A percentile compares a stretch with the other conserved stretches of the same genome.
These are phyloP conservation scores for Talaromyces sp. DNA, from an alignment of 2,329 filamentous ascomycete genomes.

Conservation along the genomic window DNA sequence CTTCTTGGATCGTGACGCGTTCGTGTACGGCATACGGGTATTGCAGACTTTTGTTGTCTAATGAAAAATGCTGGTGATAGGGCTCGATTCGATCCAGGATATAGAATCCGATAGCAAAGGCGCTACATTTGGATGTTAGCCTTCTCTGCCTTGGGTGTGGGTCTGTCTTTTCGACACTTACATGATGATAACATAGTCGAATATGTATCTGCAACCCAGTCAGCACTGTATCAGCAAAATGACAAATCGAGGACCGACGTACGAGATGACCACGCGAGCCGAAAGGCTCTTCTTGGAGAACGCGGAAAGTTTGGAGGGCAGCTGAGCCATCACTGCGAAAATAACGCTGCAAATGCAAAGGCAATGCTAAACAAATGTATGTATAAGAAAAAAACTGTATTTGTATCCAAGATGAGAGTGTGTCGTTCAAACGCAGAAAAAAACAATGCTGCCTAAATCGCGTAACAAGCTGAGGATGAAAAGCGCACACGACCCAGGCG, in stretches of 20 bases:
- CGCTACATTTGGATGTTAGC: conserved; percentile 27
- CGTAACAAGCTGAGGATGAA: not conserved
- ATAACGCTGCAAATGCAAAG: conserved; percentile 1
- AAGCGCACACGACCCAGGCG: not conserved
- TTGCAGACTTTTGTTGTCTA: conserved; percentile 52
- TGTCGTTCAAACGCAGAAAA: not conserved
- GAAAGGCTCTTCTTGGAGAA: conserved; percentile 51
- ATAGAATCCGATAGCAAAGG: conserved; percentile 47
- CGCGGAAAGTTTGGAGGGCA: conserved; percentile 40
- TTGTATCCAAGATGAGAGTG: not conserved
- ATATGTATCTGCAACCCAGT: conserved; percentile 43
- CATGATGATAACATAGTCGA: conserved; percentile 57
- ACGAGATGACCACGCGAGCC: conserved; percentile 50
- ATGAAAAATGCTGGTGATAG: conserved; percentile 54
- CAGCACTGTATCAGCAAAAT: not conserved
- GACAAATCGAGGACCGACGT: conserved; percentile 19
- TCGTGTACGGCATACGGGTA: conserved; percentile 55
- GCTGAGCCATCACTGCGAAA: conserved; percentile 19
- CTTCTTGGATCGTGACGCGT: conserved; percentile 47
- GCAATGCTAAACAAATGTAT: not conserved
- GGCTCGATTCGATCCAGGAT: conserved; percentile 51
- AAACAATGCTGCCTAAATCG: not conserved
- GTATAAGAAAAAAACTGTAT: not conserved
- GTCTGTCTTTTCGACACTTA: conserved; percentile 27
- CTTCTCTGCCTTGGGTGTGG: not conserved